Conservation (phyloP, 306 rosid species). For the Begonia fuchsioides region DNA sequence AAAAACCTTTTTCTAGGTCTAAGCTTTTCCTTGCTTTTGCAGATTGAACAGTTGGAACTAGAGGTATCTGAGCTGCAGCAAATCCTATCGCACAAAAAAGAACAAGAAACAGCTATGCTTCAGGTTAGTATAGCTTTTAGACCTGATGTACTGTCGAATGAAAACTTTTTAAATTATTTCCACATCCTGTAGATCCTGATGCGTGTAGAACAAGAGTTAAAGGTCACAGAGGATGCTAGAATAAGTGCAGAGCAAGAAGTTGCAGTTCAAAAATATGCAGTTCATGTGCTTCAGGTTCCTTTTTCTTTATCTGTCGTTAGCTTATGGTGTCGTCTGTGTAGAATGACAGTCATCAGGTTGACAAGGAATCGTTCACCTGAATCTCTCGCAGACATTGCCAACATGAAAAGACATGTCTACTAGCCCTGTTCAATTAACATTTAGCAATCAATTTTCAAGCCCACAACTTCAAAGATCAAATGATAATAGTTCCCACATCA, state of each 20-base stretch:
- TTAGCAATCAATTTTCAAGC: no score
- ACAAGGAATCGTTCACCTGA: no score
- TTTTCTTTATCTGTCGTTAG: conserved; percentile 8
- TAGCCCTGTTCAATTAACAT: no score
- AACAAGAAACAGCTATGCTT: conserved; percentile 82
- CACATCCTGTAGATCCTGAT: conserved; percentile 36
- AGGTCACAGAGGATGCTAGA: conserved; percentile 77
- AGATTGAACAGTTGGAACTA: conserved; percentile 84
- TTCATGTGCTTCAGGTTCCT: conserved; percentile 64
- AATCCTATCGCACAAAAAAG: conserved; percentile 60
- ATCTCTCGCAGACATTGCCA: no score
- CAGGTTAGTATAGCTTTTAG: conserved; percentile 38
- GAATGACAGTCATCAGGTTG: not conserved
- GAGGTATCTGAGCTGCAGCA: conserved; percentile 48
- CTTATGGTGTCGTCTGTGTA: conserved; percentile 2
- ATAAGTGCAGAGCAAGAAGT: conserved; percentile 65
- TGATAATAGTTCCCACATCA: not conserved
- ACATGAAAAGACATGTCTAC: no score
- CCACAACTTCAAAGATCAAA: not conserved
- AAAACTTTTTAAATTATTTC: not conserved
- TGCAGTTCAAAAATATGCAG: conserved; percentile 58
- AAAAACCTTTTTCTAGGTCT: conserved; percentile 1
- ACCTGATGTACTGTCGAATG: not conserved
- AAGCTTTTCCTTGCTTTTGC: conserved; percentile 18
- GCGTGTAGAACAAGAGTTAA: conserved; percentile 76